Base-by-base conservation (phyloP, 2,329 filamentous ascomycete genomes). In the Nemania bipapillata region DNA sequence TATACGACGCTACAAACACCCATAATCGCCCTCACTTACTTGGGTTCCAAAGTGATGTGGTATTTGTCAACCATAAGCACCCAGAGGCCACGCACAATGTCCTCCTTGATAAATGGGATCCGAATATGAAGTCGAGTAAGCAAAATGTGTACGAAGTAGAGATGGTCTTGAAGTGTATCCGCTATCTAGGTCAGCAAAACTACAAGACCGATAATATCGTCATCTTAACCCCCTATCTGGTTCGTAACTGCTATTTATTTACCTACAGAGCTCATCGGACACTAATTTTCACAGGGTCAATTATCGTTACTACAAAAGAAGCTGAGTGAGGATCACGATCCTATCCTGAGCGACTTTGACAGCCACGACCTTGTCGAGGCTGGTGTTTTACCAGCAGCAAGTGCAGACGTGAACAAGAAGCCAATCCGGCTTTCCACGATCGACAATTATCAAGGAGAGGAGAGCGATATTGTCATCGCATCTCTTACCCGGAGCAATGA, bases 371-470 rank as follows among this genome's bases (percentile, higher is more conserved):
- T 3, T 79, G 90, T 1, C 80, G 50, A 67, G 8, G 65, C 65
- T n/a, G 65, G 65, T 40, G 2, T 63, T 9, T 28, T 67, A 35
- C 42, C 65, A 20, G 52, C 45, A 47, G 65, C 65, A 24, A 63
- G 58, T 15, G 58, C 65, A 7, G 53, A 53, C 6, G 28, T 67
- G 8, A 50, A 68, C 28, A 68, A 68, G 49, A 54, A 55, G 12
- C 56, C 55, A 17, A 64, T 68, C 28, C 82, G 85, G 0, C 81
- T 94, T 0, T 92, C 91, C 0, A 93, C 91, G 0, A 91, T 94
- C 90, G 91, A 94, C 69, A 94, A 94, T 69, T 94, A 91, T 65
- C 92, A 94, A 76, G 91, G 92, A 1, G 91, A 94, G 74, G 91
- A 94, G 71, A 89, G 87, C 42, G 87, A 93, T 1, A 90, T 94